Conservation (phyloP, 805 yeast genomes). For the Saccharomycopsis guyanensis region DNA sequence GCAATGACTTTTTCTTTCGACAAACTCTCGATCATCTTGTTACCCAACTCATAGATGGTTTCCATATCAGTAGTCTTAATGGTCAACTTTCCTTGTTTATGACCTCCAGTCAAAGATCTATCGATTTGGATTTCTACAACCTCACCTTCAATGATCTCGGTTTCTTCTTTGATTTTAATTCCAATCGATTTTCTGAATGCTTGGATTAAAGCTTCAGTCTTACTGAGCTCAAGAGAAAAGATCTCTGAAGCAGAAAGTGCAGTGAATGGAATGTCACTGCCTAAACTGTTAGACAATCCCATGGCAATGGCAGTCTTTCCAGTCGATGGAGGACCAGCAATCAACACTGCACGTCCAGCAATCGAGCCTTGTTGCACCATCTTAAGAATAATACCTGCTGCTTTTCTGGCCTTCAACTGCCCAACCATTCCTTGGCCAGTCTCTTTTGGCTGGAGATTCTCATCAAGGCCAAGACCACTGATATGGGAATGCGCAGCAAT, state of each 20-base stretch:
- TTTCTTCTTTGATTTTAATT: constrained; percentile 89
- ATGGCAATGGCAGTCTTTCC: constrained; percentile 98
- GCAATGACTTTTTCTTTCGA: constrained; percentile 93
- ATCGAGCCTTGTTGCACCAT: constrained; percentile 91
- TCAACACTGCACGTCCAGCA: constrained; percentile 91
- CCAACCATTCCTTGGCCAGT: constrained; percentile 96
- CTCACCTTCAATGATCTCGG: constrained; percentile 97
- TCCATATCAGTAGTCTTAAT: constrained; percentile 98
- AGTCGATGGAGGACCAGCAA: constrained; percentile 98
- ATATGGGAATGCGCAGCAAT: constrained; percentile 98
- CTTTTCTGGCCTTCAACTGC: constrained; percentile 87
- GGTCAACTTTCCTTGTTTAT: constrained; percentile 95
- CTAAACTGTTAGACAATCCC: constrained; percentile 74
- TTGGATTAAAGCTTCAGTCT: constrained; percentile 94
- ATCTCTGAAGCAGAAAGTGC: constrained; percentile 93
- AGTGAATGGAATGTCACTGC: constrained; percentile 79
- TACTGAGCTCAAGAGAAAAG: constrained; percentile 83
- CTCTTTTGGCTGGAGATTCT: constrained; percentile 73
- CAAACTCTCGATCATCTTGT: constrained; percentile 89
- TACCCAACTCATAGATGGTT: constrained; percentile 91
- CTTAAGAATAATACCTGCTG: constrained; percentile 89
- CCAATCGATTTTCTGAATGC: constrained; percentile 96
- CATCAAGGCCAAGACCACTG: constrained; percentile 94
- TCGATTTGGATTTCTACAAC: constrained; percentile 95
- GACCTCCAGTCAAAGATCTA: constrained; percentile 93